Evolutionary conservation across 2,329 filamentous ascomycete species (phyloP), one percentile per base, ranked within the genome.

Genomic region (Verruconis gallopava): DNA sequence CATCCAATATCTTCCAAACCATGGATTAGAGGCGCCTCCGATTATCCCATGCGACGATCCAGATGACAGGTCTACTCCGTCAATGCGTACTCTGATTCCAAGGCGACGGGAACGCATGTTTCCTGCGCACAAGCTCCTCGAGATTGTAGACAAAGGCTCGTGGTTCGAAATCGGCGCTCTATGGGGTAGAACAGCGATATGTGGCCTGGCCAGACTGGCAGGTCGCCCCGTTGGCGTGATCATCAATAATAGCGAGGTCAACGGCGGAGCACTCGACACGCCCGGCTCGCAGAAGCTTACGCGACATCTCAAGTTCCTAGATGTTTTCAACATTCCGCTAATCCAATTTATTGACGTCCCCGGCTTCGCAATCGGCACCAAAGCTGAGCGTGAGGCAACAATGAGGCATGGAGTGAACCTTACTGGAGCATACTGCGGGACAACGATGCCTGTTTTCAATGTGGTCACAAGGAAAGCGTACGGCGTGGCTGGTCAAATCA

Each of bases 111-210:
- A 72, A 32, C 60, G 76, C 5, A 77, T 75, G 70, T 80, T 78
- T 50, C 68, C 77, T 46, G 64, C 73, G 0, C 62, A 69, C 4
- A 68, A 64, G 2, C 71, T 79, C 45, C 75, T 80, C 45, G 63
- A 57, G 0, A 68, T 79, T 0, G 67, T 78, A 1, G 76, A 79
- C 48, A 47, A 50, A 2, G 63, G 52, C 17, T 72, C 68, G 0
- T 79, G 72, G 64, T 80, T 80, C 54, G 75, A 79, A 47, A 79
- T 80, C 37, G 76, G 76, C 3, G 54, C 66, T 0, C 62, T 77
- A 1, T 80, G 76, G 76, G 76, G 75, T 3, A 69, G 66, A 2
- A 77, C 74, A 0, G 68, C 72, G 1, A 77, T 80, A 25, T 66
- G 71, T 5, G 76, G 76, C 0, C 64, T 80, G 0, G 76, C 74